phyloP scores from a whole-genome alignment of 768 basidiomycete genomes.

The Clitopilus hobsonii region DNA sequence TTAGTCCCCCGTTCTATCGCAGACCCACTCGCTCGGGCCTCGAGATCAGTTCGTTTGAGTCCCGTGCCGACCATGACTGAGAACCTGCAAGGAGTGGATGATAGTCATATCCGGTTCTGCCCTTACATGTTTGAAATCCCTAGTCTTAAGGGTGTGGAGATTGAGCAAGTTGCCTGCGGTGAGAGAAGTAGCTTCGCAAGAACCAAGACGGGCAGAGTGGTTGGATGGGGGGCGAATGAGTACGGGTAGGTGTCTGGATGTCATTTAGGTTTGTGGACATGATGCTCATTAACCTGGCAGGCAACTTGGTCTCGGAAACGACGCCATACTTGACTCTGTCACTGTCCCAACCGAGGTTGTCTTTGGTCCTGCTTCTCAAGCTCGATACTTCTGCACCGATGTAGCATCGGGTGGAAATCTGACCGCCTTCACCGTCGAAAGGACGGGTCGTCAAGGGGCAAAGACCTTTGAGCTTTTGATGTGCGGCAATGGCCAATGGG shows the following conservation, averaged over 20 bases:
- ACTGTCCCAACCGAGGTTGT: conserved; percentile 82
- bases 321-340: conserved; percentile 60
- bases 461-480: conserved; percentile 50
- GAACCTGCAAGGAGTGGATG: conserved; percentile 26
- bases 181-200: conserved; percentile 67
- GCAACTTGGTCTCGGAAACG: conserved; percentile 75
- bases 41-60: conserved; percentile 32
- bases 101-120: conserved; percentile 56
- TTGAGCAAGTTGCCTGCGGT: conserved; percentile 72
- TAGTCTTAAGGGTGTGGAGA: conserved; percentile 54
- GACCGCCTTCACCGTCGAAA: conserved; percentile 74
- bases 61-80: conserved; percentile 23
- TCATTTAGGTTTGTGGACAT: no score
- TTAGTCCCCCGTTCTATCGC: conserved; percentile 51
- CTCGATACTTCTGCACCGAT: conserved; percentile 55
- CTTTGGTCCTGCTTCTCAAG: conserved; percentile 53
- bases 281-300: no score
- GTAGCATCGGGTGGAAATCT: conserved; percentile 75
- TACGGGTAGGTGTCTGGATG: conserved; percentile 63
- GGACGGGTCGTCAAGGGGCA: conserved; percentile 18
- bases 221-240: conserved; percentile 90
- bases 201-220: conserved; percentile 63
- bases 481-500: conserved; percentile 82
- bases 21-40: conserved; percentile 45
- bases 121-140: conserved; percentile 75